Conservation (phyloP, 345 rosid genomes). For the Syzygium oleosum region DNA sequence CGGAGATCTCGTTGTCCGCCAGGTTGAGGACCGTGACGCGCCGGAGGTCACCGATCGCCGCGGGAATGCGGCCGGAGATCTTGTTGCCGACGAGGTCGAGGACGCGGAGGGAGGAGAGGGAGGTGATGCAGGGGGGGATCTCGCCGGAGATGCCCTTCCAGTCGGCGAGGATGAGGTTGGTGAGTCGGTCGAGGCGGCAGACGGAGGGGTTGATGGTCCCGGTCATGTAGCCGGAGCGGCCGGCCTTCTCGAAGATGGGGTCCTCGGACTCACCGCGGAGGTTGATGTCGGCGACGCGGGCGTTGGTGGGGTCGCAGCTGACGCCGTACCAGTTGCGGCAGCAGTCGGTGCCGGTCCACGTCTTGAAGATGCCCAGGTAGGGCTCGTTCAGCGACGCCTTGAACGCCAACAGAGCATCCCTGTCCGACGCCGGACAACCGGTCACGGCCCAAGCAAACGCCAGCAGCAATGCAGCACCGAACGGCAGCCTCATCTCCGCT, state of each 20-base stretch:
- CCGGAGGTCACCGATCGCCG: conserved; percentile 50
- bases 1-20: conserved; percentile 66
- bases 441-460: conserved; percentile 5
- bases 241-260: conserved; percentile 60
- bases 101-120: conserved; percentile 58
- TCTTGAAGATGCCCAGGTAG: conserved; percentile 59
- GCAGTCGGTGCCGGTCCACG: conserved; percentile 67
- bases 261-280: conserved; percentile 97
- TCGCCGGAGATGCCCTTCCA: conserved; percentile 80
- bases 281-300: conserved; percentile 62
- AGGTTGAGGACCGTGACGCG: conserved; percentile 61
- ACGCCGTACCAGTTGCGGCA: conserved; percentile 75
- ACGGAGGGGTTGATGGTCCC: conserved; percentile 72
- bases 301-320: conserved; percentile 62
- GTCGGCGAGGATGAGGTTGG: conserved; percentile 61
- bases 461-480: neutral
- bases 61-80: conserved; percentile 62
- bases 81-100: conserved; percentile 75
- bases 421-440: conserved; percentile 52
- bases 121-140: conserved; percentile 54
- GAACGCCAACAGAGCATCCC: conserved; percentile 43
- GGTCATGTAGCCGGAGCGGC: conserved; percentile 77
- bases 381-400: conserved; percentile 64
- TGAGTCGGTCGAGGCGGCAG: conserved; percentile 59
- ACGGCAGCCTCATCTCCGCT: neutral